Conservation (phyloP, 371 early-diverging fungal species). For the Actinomortierella ambigua region DNA sequence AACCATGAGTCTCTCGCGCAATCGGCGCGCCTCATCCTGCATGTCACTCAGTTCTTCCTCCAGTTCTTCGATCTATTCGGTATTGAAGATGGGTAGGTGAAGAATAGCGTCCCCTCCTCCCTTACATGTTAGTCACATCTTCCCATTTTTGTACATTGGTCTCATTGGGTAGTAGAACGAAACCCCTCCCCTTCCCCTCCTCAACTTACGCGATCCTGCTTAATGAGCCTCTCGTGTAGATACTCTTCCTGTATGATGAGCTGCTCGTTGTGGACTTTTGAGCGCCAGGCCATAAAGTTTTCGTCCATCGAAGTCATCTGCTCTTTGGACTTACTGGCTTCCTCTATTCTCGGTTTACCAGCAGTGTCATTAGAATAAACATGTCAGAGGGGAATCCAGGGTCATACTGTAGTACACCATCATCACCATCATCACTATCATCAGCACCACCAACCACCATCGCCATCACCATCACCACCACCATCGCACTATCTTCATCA, state of each 20-base stretch:
- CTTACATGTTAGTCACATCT: no score
- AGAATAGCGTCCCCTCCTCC: no score
- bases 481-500: no score
- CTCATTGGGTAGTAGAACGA: no score
- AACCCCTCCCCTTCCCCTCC: no score
- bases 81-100: no score
- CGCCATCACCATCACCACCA: no score
- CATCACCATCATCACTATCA: no score
- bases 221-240: constrained; percentile 25
- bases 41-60: constrained; percentile 17
- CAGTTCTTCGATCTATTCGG: constrained; percentile 28
- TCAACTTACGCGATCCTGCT: constrained; percentile 25
- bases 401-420: no score
- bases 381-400: no score
- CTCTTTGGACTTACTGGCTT: constrained; percentile 18
- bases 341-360: constrained; percentile 7
- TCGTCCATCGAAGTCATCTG: constrained; percentile 32
- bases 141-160: no score
- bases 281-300: constrained; percentile 36
- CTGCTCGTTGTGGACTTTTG: constrained; percentile 36
- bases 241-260: constrained; percentile 23
- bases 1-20: constrained; percentile 23
- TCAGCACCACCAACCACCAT: no score
- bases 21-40: constrained; percentile 26
- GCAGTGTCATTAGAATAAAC: not conserved